Evolutionary conservation across 163 green algal genomes (phyloP), one percentile per base, ranked within the genome.

Genomic region (Scenedesmus sp.): DNA sequence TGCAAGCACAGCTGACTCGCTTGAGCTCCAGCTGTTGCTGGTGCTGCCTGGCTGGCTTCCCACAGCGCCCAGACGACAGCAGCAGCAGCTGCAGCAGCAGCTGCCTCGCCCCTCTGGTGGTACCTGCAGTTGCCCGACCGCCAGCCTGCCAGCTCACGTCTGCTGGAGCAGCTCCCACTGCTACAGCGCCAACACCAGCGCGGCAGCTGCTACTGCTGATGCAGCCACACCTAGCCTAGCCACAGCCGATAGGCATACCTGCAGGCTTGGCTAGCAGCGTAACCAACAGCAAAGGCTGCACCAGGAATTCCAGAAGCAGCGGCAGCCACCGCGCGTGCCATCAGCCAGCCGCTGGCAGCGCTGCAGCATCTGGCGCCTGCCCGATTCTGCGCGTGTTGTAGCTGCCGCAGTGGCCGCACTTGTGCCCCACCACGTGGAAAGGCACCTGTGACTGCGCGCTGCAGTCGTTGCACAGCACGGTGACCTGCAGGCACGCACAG

Each of bases 371-470:
- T 78, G 16, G 1, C 30, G 22, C n/a, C 35, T 81, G n/a, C 44
- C n/a, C 93, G 42, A 95, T 35, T 7, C 94, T 89, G 16, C 95
- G 93, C 3, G 97, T 99, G 93, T 99, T 99, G 94, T 99, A 99
- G 26, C 93, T 94, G 26, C 93, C 94, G 88, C 97, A 99, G 26
- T n/a, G 65, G 5, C 20, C 13, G 91, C 97, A 99, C 93, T 97
- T 97, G 92, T 98, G 96, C 43, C 96, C 97, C 78, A 98, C 89
- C 59, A 98, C 91, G 88, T 99, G 95, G 93, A 98, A 98, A 6
- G 86, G 70, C 33, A 95, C 86, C 10, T 89, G 35, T 24, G 68
- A 87, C 2, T 89, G 83, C 18, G 24, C 40, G 40, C 87, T 86
- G 93, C 96, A 98, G 91, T 98, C 96, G 86, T 98, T 97, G 95